Evolutionary conservation across 139 green algal genomes (phyloP), one percentile per base, ranked within the genome.

Genomic region (Chloropicon primus): DNA sequence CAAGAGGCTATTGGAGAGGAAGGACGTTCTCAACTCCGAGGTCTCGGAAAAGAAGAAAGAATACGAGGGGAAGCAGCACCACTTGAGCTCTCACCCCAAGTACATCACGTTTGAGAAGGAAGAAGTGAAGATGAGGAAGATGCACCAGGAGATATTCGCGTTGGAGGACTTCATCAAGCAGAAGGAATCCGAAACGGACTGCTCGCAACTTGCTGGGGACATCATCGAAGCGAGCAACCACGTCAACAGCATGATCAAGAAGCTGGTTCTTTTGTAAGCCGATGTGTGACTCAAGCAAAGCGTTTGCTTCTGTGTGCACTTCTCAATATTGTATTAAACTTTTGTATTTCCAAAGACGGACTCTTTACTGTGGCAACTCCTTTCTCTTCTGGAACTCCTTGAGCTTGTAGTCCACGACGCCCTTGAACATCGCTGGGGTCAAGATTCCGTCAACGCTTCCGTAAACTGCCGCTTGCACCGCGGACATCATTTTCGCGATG

Each of bases 401-500:
- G 10, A 85, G 24, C 77, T 85, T 85, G 17, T 72, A 26, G 22
- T 77, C 22, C 77, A 79, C 79, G 1, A 82, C 74, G 26, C 23
- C 28, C 23, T 76, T 17, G 25, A 84, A 76, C 72, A 80, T 82
- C 21, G 77, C 54, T 1, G 10, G 10, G 22, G 77, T 82, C 53
- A 79, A 28, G 53, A 27, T 74, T 2, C 24, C 73, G 21, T 76
- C 81, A 26, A 22, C 24, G 53, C 28, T 73, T 2, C 81, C 81
- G 74, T 80, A 81, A 25, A 76, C 82, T 1, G 79, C 78, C 21
- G 23, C 25, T 29, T 91, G 87, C 74, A 83, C 84, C 84, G 72
- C 88, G n/a, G 91, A 90, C 90, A 96, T 93, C 24, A 96, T 87
- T 89, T 98, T 98, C 26, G 94, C 94, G 26, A 98, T 85, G 86